Evolutionary conservation across 2,329 filamentous ascomycete genomes (phyloP), one percentile per base, ranked within the genome.

Genomic region (Hortaea sp.): DNA sequence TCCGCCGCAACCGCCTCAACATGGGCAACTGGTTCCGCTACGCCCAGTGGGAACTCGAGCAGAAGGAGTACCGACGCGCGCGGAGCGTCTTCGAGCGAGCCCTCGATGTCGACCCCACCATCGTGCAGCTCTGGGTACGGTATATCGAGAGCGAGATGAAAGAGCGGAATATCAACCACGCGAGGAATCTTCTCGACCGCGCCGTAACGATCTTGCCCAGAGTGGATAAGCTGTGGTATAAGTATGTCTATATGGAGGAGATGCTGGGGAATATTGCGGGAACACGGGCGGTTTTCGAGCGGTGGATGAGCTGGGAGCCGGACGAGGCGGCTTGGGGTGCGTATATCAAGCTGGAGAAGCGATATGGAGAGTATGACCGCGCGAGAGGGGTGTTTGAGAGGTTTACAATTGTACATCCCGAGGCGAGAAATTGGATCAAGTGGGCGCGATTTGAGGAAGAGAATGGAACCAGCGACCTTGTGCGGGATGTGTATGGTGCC

Each of bases 21-120:
- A 88, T 97, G 77, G 94, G 94, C 74, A 97, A 97, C 69, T 98
- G 92, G 92, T 88, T 92, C 77, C 85, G 89, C 61, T 98, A 98
- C 74, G 90, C 92, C 46, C 80, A 86, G 57, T 98, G 89, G 87
- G 92, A 98, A 71, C 76, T 97, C 50, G 90, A 98, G 65, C 92
- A 98, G 70, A 97, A 97, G 68, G 92, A 98, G 70, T 95, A 87
- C 67, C 82, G 84, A 6, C 84, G 92, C 46, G 92, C 92, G 29
- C 78, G 92, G 38, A 94, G 85, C 43, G 82, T 98, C 61, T 98
- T 97, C 59, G 92, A 98, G 71, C 80, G 92, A 57, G 90, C 90
- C 42, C 76, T 98, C 56, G 92, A 98, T 65, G 87, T 92, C 35
- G 87, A 94, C 59, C 78, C 87, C 44, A 94, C 90, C 41, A 86